Evolutionary conservation across 202 grass and related monocot species (phyloP), one percentile per base, ranked within the genome.

Genomic region (Zoysia matrella): DNA sequence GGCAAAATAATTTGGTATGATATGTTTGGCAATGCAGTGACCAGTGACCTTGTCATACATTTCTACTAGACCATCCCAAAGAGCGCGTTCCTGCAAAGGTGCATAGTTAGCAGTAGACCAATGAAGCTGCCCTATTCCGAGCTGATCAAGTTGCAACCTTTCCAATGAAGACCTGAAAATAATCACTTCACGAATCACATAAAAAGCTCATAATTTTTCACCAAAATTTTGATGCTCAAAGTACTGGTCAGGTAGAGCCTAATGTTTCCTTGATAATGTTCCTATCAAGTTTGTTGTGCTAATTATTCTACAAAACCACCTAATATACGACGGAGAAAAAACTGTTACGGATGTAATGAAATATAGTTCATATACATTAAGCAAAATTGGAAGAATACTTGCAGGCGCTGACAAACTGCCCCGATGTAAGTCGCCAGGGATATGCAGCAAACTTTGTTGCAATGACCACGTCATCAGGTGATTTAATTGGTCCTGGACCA

Each of bases 101-200:
- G 95, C 95, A 90, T 98, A 98, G 82, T 98, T 98, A 72, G 95
- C 90, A 56, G 92, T 95, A 10, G 95, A 98, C 92, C 95, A 95
- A 85, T 95, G 95, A 76, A 95, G 62, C 83, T 98, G 92, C 11
- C 90, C 95, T 79, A 98, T 93, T 52, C 90, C 90, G 72, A 98
- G 90, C 78, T 65, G 83, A 67, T 93, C 92, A 47, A 95, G 81
- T 73, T 98, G 87, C 78, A 98, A 75, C 51, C 92, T 79, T 56
- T 95, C 86, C 83, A 98, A 79, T 1, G 95, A 98, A 81, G 87
- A 92, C 79, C 92, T 98, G 84, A 71, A 44, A 80, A 65, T 39
- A 79, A 55, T 53, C 58, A 78, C 48, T 56, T 4, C 62, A 48
- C 55, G 45, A 63, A 62, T 78, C 47, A 72, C 36, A 55, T 83